These are phyloP conservation scores for Apiospora saccharicola DNA, from an alignment of 2,329 filamentous ascomycete species.

Conservation along the genomic window DNA sequence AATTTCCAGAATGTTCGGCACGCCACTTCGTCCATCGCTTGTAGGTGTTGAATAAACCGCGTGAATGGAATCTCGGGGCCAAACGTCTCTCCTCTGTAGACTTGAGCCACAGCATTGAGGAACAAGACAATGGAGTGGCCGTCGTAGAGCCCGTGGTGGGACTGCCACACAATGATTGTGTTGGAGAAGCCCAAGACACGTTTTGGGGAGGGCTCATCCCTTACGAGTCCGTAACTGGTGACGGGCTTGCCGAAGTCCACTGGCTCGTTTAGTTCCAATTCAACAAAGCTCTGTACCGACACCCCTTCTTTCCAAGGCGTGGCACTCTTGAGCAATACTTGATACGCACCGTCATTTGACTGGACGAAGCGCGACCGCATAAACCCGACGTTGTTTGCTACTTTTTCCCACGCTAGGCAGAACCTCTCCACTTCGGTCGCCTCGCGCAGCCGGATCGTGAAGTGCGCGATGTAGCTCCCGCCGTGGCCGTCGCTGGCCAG, in stretches of 20 bases:
- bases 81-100: constrained; percentile 6
- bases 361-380: background rate
- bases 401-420: background rate
- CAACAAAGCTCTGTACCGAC: no score
- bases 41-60: background rate
- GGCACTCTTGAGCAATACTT: background rate
- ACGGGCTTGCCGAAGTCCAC: no score
- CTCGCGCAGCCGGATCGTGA: background rate
- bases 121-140: constrained; percentile 23
- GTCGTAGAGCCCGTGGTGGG: constrained; percentile 26
- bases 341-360: background rate
- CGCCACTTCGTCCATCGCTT: background rate
- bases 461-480: background rate
- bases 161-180: constrained; percentile 19
- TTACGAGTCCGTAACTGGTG: no score
- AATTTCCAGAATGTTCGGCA: background rate
- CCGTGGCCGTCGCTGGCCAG: background rate
- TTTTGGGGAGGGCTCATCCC: no score
- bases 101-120: constrained; percentile 16
- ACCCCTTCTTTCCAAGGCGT: no score
- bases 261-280: no score
- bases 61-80: background rate
- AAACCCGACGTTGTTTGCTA: background rate
- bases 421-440: background rate
- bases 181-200: no score